Evolutionary conservation across 352 stramenopile genomes (phyloP).

Genomic region (Sclerospora graminicola): DNA sequence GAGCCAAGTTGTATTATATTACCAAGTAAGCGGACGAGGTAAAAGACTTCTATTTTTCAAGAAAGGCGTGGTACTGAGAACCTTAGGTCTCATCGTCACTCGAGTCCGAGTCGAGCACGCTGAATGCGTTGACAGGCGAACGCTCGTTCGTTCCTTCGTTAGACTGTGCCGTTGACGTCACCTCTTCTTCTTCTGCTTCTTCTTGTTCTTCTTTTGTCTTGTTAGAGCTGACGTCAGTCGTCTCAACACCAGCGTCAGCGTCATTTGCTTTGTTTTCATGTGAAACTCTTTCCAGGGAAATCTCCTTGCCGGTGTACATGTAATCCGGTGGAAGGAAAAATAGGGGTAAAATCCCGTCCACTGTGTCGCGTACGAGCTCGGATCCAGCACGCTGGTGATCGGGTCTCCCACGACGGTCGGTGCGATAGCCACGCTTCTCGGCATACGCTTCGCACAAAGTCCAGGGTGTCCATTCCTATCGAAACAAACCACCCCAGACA

Average conservation of each 20-base stretch:
- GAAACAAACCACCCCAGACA: background rate
- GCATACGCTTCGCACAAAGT: slow-evolving; percentile 78
- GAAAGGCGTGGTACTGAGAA: background rate
- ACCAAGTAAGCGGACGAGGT: slow-evolving; percentile 15
- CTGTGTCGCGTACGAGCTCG: slow-evolving; percentile 71
- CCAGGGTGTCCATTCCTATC: slow-evolving; percentile 75
- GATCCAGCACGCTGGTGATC: slow-evolving; percentile 74
- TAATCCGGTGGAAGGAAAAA: slow-evolving; percentile 77
- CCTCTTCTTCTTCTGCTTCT: slow-evolving; percentile 15
- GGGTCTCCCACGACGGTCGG: slow-evolving; percentile 60
- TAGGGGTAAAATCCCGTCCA: slow-evolving; percentile 72
- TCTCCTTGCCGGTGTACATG: slow-evolving; percentile 41
- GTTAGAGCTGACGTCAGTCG: slow-evolving; percentile 9
- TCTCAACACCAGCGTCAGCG: slow-evolving; percentile 10
- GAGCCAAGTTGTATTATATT: slow-evolving; percentile 53
- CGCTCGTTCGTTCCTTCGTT: slow-evolving; percentile 5
- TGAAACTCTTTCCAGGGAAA: slow-evolving; percentile 17
- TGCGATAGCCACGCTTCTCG: slow-evolving; percentile 74
- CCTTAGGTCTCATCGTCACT: slow-evolving; percentile 55
- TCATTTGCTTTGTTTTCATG: slow-evolving; percentile 6
- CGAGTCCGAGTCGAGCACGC: slow-evolving; percentile 76
- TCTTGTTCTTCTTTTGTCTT: slow-evolving; percentile 8
- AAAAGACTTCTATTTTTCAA: slow-evolving; percentile 11
- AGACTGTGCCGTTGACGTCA: background rate
- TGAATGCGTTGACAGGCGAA: slow-evolving; percentile 66